Conservation (phyloP, 164 flowering plant genomes). For the Cinnamomum micranthum region DNA sequence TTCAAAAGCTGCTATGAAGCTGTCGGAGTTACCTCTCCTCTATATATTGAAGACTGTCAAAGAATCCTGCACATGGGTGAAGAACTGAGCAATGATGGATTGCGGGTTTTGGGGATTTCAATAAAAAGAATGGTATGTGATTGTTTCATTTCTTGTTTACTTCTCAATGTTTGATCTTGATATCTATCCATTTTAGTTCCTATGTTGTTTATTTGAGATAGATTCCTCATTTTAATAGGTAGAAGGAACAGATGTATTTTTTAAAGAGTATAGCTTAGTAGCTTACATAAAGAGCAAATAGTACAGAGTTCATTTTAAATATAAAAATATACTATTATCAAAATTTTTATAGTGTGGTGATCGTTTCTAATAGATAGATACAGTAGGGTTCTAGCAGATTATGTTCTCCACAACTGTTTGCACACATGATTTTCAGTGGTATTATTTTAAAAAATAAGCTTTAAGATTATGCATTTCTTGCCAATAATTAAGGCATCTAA, state of each 20-base stretch:
- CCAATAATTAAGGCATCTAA: too few species aligned
- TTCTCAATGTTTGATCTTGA: background rate
- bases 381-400: background rate
- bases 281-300: too few species aligned
- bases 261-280: too few species aligned
- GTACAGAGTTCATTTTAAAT: too few species aligned
- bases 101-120: slow-evolving; percentile 58
- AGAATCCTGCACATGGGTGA: slow-evolving; percentile 47
- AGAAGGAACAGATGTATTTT: background rate
- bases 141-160: background rate
- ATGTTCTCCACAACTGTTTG: background rate
- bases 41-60: slow-evolving; percentile 38
- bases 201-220: background rate
- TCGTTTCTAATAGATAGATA: too few species aligned
- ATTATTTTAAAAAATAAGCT: too few species aligned
- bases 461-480: background rate
- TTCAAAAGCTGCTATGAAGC: slow-evolving; percentile 78
- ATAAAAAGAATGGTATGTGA: slow-evolving; percentile 22
- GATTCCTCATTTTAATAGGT: background rate
- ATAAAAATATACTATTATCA: too few species aligned
- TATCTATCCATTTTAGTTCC: background rate
- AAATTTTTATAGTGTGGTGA: background rate
- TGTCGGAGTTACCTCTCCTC: slow-evolving; percentile 30
- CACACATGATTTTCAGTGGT: background rate
- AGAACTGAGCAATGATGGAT: slow-evolving; percentile 53